Conservation (phyloP, 2,329 filamentous ascomycete species). For the Hypoxylon sp. region DNA sequence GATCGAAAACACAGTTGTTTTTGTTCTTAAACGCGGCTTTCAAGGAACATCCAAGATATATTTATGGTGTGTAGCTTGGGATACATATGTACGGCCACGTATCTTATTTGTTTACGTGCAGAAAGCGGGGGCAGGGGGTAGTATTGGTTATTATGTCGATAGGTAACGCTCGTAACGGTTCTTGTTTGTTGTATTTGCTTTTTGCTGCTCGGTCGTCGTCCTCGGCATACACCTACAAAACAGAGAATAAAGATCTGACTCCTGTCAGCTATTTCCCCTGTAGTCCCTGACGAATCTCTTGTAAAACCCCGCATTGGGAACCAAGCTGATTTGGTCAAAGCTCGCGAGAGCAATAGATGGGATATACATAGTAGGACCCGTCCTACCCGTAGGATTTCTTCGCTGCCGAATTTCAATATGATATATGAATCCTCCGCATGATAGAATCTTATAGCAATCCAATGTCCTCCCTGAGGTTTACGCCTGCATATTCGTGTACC, state of each 20-base stretch:
- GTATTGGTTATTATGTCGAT: slow-evolving; percentile 16
- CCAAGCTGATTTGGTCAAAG: slow-evolving; percentile 2
- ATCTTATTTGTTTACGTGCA: slow-evolving; percentile 25
- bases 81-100: slow-evolving; percentile 34
- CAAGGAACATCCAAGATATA: slow-evolving; percentile 29
- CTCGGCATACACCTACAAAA: slow-evolving; percentile 14
- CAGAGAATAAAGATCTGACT: slow-evolving; percentile 34
- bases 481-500: slow-evolving; percentile 9
- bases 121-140: slow-evolving; percentile 25
- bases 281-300: slow-evolving; percentile 3
- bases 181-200: neutral
- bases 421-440: slow-evolving; percentile 27
- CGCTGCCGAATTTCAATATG: slow-evolving; percentile 22
- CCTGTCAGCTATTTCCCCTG: slow-evolving; percentile 26
- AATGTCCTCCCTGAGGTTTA: slow-evolving; percentile 27
- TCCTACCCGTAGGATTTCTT: slow-evolving; percentile 30
- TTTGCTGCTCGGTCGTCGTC: slow-evolving; percentile 16
- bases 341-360: slow-evolving; percentile 3
- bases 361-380: slow-evolving; percentile 11
- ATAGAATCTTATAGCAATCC: slow-evolving; percentile 24
- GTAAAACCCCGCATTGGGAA: slow-evolving; percentile 16
- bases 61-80: slow-evolving; percentile 6
- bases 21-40: slow-evolving; percentile 25
- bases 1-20: slow-evolving; percentile 18
- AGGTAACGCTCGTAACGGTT: slow-evolving; percentile 17